Conservation (phyloP, 2,329 filamentous ascomycete genomes). For the Calonectria pseudoreteaudii region DNA sequence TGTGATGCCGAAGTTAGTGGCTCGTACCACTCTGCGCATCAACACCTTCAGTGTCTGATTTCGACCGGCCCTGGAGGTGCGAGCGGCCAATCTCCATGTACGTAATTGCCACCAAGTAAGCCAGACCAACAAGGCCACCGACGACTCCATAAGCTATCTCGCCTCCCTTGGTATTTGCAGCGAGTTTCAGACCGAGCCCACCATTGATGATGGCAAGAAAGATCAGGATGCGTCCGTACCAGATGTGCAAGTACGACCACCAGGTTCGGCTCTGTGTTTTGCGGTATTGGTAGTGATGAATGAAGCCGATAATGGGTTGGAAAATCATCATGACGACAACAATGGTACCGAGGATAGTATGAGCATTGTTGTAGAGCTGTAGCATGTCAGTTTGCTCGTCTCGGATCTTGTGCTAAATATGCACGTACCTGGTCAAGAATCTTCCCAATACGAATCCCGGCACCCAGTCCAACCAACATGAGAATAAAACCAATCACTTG, state of each 20-base stretch:
- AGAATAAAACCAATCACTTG: not conserved
- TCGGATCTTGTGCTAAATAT: not conserved
- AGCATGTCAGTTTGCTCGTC: not conserved
- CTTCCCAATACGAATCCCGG: not conserved
- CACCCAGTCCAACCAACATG: not conserved
- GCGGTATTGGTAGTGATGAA: constrained; percentile 1
- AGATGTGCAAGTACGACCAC: constrained; percentile 3
- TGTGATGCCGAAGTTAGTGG: not conserved
- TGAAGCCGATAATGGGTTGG: not conserved
- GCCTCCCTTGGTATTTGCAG: not conserved
- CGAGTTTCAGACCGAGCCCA: not conserved
- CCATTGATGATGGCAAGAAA: constrained; percentile 3
- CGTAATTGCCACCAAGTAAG: not conserved
- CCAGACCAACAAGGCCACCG: not conserved
- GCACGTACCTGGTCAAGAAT: not conserved
- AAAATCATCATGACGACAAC: constrained; percentile 1
- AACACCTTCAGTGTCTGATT: not conserved
- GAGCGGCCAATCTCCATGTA: not conserved
- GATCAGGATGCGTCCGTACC: constrained; percentile 5
- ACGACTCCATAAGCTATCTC: constrained; percentile 1
- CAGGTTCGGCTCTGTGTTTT: not conserved
- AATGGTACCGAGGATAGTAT: not conserved
- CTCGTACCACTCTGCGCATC: not conserved
- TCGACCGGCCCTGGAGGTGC: not conserved
- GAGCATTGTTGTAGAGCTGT: constrained; percentile 4